Conservation (phyloP, 345 rosid species). For the Microthlaspi erraticum region DNA sequence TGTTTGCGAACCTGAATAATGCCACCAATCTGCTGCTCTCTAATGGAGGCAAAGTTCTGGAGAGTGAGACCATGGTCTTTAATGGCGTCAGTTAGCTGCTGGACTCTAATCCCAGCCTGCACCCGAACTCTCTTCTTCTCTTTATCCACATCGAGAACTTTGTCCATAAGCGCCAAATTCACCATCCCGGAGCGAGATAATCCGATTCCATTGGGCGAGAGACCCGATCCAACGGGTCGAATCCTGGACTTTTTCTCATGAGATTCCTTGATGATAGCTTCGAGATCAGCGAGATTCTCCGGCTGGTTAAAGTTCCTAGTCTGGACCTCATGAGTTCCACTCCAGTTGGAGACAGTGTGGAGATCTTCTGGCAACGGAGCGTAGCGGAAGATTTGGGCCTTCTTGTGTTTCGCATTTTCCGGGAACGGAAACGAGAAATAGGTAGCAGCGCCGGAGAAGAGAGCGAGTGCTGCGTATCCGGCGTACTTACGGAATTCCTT, state of each 20-base stretch:
- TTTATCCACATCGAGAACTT: constrained; percentile 78
- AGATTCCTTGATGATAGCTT: constrained; percentile 66
- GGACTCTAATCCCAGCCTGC: constrained; percentile 91
- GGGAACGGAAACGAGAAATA: constrained; percentile 92
- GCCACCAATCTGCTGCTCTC: constrained; percentile 99
- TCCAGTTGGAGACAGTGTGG: constrained; percentile 95
- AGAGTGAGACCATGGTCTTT: constrained; percentile 80
- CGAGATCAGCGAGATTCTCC: constrained; percentile 67
- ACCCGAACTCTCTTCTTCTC: constrained; percentile 83
- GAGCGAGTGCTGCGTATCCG: constrained; percentile 80
- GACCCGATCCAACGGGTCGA: constrained; percentile 92
- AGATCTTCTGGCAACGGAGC: constrained; percentile 96
- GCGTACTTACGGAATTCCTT: constrained; percentile 77
- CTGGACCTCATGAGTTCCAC: constrained; percentile 98
- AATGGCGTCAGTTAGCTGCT: constrained; percentile 84
- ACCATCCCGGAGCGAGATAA: constrained; percentile 92
- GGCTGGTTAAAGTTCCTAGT: constrained; percentile 90
- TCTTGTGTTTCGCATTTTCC: constrained; percentile 81
- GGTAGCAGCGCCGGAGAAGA: constrained; percentile 82
- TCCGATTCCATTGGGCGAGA: constrained; percentile 93
- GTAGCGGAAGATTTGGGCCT: constrained; percentile 86
- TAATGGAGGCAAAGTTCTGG: constrained; percentile 92
- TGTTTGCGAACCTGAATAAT: constrained; percentile 75
- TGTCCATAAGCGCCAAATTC: constrained; percentile 83
- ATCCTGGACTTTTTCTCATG: constrained; percentile 62